These are phyloP conservation scores for Aquilaria sinensis DNA, from an alignment of 345 rosid species.

Conservation along the genomic window DNA sequence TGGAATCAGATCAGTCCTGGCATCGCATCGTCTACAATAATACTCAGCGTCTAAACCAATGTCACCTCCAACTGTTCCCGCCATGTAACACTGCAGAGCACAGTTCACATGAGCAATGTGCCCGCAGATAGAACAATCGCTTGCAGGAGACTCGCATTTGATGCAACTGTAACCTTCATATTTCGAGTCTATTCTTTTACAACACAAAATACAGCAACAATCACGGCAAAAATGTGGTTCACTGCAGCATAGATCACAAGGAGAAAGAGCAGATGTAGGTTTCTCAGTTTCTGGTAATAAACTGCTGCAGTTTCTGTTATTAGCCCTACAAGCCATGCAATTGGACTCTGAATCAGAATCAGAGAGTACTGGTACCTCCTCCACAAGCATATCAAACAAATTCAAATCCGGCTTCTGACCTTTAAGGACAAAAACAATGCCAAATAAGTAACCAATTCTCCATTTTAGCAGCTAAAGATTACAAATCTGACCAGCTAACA, in stretches of 20 bases:
- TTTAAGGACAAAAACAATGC: too few species aligned
- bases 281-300: slow-evolving; percentile 21
- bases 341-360: slow-evolving; percentile 21
- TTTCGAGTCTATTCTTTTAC: slow-evolving; percentile 36
- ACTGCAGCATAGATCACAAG: slow-evolving; percentile 70
- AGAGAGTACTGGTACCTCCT: slow-evolving; percentile 28
- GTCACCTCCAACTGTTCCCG: slow-evolving; percentile 72
- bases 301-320: slow-evolving; percentile 51
- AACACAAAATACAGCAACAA: slow-evolving; percentile 77
- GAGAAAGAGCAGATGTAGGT: slow-evolving; percentile 26
- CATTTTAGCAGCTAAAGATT: background rate
- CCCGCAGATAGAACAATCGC: slow-evolving; percentile 46
- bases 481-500: too few species aligned
- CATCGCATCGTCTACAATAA: slow-evolving; percentile 72
- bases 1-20: slow-evolving; percentile 50
- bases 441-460: too few species aligned
- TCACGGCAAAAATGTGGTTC: slow-evolving; percentile 64
- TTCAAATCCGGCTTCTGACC: too few species aligned
- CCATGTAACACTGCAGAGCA: slow-evolving; percentile 69
- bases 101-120: slow-evolving; percentile 73
- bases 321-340: slow-evolving; percentile 48
- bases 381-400: slow-evolving; percentile 7
- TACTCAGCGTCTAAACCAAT: slow-evolving; percentile 79
- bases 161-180: slow-evolving; percentile 53
- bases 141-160: slow-evolving; percentile 51